Percentiles rank a stretch among this genome's conserved stretches.
phyloP scores from a whole-genome alignment of 257 asterid genomes.

The Forsythia suspensa region DNA sequence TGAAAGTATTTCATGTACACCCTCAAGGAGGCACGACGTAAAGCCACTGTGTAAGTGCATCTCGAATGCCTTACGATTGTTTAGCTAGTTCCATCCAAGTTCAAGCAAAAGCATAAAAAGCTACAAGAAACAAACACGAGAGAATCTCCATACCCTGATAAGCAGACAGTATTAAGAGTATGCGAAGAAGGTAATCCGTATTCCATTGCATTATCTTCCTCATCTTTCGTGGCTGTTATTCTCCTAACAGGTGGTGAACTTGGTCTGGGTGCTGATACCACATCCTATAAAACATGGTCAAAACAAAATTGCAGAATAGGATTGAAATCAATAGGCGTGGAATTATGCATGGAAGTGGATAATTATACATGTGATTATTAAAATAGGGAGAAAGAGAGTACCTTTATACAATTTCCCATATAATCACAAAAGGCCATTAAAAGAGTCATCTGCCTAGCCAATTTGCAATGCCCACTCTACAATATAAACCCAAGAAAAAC shows the following conservation, averaged over 20 bases:
- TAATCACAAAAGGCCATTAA: slow-evolving; percentile 91
- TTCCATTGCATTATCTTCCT: slow-evolving; percentile 88
- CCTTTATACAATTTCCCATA: slow-evolving; percentile 76
- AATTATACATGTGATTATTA: neutral
- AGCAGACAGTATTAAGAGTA: slow-evolving; percentile 93
- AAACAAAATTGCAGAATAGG: slow-evolving; percentile 7
- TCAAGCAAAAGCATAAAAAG: neutral
- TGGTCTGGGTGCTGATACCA: slow-evolving; percentile 90
- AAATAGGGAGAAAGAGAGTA: neutral
- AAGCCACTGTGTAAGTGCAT: neutral
- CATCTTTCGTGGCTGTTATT: slow-evolving; percentile 78
- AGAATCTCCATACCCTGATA: slow-evolving; percentile 66
- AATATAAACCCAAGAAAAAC: slow-evolving; percentile 21
- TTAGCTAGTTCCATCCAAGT: neutral
- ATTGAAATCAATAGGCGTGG: neutral
- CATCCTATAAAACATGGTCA: slow-evolving; percentile 59
- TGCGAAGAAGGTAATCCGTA: slow-evolving; percentile 94
- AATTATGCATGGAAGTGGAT: neutral
- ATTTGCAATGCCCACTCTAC: slow-evolving; percentile 89
- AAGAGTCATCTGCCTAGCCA: slow-evolving; percentile 97
- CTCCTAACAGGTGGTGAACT: slow-evolving; percentile 74
- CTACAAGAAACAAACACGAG: neutral
- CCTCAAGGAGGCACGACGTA: neutral
- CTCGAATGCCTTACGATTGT: neutral
- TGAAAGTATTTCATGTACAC: neutral